These are phyloP conservation scores for Suillus decipiens DNA, from an alignment of 768 basidiomycete genomes.

Conservation along the genomic window DNA sequence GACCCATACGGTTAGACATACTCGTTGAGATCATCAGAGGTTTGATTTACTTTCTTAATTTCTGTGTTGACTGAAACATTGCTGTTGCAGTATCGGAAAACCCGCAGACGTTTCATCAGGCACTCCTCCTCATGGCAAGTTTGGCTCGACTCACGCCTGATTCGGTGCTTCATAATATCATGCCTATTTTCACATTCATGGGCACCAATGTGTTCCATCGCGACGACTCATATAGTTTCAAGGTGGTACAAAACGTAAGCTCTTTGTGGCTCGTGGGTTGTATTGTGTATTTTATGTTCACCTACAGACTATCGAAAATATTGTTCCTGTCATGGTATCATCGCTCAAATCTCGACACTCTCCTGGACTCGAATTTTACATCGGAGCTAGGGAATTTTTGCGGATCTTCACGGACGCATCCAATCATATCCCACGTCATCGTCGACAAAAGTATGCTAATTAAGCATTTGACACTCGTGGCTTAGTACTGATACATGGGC, in stretches of 20 bases:
- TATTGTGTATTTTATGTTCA: background rate
- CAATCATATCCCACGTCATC: conserved; percentile 89
- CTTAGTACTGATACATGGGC: conserved; percentile 10
- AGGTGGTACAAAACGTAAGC: conserved; percentile 86
- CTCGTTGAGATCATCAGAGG: conserved; percentile 86
- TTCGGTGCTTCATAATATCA: conserved; percentile 89
- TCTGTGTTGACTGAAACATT: conserved; percentile 7
- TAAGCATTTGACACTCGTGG: background rate
- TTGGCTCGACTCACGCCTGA: conserved; percentile 85
- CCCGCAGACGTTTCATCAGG: conserved; percentile 94
- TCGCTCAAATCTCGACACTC: conserved; percentile 66
- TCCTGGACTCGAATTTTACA: conserved; percentile 59
- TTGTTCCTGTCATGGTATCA: conserved; percentile 90
- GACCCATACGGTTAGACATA: conserved; percentile 75
- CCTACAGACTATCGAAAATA: conserved; percentile 82
- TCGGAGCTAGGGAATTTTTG: conserved; percentile 77
- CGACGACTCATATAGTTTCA: conserved; percentile 94
- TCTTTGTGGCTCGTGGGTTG: background rate
- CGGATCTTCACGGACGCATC: conserved; percentile 93
- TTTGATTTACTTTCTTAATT: conserved; percentile 27
- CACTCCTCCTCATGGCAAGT: conserved; percentile 82
- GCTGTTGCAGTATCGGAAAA: conserved; percentile 70
- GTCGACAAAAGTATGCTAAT: conserved; percentile 74
- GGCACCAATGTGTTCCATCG: conserved; percentile 97
- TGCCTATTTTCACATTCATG: conserved; percentile 99